Conservation (phyloP, 768 basidiomycete species). For the Trametes cubensis region DNA sequence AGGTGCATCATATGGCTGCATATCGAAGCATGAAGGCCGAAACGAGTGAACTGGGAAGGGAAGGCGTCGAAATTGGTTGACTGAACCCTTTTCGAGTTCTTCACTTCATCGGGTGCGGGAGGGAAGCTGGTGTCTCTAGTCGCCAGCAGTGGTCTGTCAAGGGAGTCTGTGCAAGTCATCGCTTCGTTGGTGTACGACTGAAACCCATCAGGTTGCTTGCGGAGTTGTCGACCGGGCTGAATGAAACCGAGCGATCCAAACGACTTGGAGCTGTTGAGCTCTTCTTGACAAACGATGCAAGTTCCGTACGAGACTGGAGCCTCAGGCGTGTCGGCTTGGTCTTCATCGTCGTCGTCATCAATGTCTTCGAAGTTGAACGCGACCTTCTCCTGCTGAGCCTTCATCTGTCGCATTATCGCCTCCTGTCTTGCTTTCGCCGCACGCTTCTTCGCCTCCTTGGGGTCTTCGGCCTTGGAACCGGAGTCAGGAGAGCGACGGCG, state of each 20-base stretch:
- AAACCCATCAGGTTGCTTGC: constrained; percentile 73
- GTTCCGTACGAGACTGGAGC: constrained; percentile 71
- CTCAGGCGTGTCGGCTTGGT: constrained; percentile 51
- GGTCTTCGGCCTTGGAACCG: constrained; percentile 43
- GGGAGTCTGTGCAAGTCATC: constrained; percentile 58
- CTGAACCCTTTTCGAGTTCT: constrained; percentile 46
- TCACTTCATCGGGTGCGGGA: constrained; percentile 51
- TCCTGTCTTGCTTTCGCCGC: constrained; percentile 92
- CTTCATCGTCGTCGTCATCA: constrained; percentile 72
- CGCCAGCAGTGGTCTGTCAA: constrained; percentile 55
- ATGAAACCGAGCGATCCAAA: constrained; percentile 88
- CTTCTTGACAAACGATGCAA: constrained; percentile 99
- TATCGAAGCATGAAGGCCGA: constrained; percentile 84
- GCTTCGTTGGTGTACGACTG: constrained; percentile 70
- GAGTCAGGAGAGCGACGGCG: constrained; percentile 49
- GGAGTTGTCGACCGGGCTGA: constrained; percentile 84
- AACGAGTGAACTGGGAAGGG: constrained; percentile 69
- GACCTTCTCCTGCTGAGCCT: constrained; percentile 87
- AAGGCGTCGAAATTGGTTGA: constrained; percentile 73
- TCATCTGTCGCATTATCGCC: constrained; percentile 95
- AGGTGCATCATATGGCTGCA: constrained; percentile 98
- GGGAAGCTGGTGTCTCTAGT: constrained; percentile 46
- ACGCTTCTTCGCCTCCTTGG: constrained; percentile 73
- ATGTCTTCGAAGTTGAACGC: constrained; percentile 75
- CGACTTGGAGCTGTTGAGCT: constrained; percentile 67